phyloP scores from a whole-genome alignment of 345 rosid species.

The Lepidium aucheri region DNA sequence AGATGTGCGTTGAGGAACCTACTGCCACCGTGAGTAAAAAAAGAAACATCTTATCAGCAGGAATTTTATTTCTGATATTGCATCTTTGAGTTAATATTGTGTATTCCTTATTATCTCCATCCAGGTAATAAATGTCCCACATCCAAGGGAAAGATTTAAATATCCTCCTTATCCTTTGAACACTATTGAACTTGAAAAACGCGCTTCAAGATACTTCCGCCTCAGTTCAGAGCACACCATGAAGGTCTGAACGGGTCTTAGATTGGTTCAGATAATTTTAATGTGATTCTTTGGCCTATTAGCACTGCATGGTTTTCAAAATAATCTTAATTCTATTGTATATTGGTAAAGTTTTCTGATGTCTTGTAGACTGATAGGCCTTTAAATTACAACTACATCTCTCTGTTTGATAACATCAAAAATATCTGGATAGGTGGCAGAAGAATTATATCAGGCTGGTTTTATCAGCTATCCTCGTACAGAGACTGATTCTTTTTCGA shows the following conservation, averaged over 20 bases:
- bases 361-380: not conserved
- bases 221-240: slow-evolving; percentile 95
- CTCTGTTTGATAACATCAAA: not conserved
- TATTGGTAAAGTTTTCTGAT: slow-evolving; percentile 7
- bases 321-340: not conserved
- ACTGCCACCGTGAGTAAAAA: slow-evolving; percentile 66
- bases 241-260: slow-evolving; percentile 47
- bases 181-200: slow-evolving; percentile 94
- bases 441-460: slow-evolving; percentile 94
- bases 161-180: slow-evolving; percentile 93
- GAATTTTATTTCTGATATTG: not conserved
- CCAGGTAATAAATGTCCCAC: slow-evolving; percentile 77
- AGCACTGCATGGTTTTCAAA: not conserved
- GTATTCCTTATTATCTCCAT: slow-evolving; percentile 6
- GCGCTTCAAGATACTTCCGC: slow-evolving; percentile 88
- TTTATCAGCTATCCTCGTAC: slow-evolving; percentile 99
- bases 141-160: slow-evolving; percentile 61
- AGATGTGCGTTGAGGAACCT: slow-evolving; percentile 90
- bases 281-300: not conserved
- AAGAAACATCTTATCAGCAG: not conserved
- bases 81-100: slow-evolving; percentile 5
- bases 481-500: slow-evolving; percentile 84
- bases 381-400: not conserved
- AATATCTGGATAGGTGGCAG: slow-evolving; percentile 69
- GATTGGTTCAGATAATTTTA: not conserved